These are phyloP conservation scores for Luffa aegyptiaca DNA, from an alignment of 306 rosid genomes.

Conservation along the genomic window DNA sequence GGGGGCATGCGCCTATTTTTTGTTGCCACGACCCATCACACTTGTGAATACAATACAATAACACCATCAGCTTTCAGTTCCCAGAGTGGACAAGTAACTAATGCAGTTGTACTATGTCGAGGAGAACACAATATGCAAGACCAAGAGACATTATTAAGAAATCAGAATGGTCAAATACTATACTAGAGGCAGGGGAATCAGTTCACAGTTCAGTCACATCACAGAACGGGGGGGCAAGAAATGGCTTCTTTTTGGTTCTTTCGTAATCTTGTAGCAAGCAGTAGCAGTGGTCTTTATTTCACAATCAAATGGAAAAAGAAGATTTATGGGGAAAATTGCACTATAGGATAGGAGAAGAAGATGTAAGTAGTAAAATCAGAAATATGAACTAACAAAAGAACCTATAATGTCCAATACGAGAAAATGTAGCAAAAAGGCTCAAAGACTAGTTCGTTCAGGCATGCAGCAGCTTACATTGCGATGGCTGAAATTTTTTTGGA, in stretches of 20 bases:
- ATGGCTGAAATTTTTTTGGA: conserved; percentile 27
- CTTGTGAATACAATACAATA: neutral
- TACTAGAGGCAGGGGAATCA: neutral
- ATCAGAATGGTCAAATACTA: neutral
- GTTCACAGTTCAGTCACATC: neutral
- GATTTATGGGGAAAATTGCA: neutral
- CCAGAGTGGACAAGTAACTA: neutral
- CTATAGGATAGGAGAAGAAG: neutral
- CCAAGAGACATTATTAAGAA: neutral
- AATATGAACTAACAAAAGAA: neutral
- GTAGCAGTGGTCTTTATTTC: neutral
- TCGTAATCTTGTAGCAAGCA: neutral
- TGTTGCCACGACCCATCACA: neutral
- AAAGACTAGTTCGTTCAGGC: conserved; percentile 20
- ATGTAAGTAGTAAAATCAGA: neutral
- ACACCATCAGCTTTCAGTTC: conserved; percentile 2
- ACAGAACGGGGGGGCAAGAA: neutral
- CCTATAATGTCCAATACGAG: conserved; percentile 6
- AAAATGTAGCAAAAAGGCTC: conserved; percentile 28
- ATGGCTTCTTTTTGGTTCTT: neutral
- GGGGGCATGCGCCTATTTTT: neutral
- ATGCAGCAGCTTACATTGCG: conserved; percentile 41
- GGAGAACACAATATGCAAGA: neutral
- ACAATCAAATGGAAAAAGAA: neutral
- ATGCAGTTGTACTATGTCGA: neutral